Evolutionary conservation across 805 yeast genomes (phyloP).

Genomic region (Myxozyma sirexii): DNA sequence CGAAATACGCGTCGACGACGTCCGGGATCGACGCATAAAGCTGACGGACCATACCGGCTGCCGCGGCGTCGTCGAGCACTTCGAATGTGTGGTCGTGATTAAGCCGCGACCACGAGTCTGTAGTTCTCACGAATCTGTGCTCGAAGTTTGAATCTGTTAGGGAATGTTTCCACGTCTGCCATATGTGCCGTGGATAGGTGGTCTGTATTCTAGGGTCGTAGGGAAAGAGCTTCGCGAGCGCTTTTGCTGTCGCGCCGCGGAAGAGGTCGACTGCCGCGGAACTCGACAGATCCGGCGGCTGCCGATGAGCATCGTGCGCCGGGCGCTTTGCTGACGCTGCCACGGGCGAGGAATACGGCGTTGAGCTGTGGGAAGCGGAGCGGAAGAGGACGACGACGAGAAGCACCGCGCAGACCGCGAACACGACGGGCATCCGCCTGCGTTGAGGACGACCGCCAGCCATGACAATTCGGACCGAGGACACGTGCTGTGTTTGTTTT

Average conservation of each 20-base stretch:
- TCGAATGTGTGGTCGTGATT: slow-evolving; percentile 67
- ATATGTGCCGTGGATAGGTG: slow-evolving; percentile 71
- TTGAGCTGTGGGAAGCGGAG: background rate
- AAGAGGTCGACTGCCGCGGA: background rate
- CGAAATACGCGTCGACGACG: slow-evolving; percentile 70
- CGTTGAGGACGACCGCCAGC: slow-evolving; percentile 5
- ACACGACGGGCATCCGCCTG: slow-evolving; percentile 9
- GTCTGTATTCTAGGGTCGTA: slow-evolving; percentile 60
- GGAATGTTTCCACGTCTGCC: slow-evolving; percentile 93
- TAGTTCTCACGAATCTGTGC: slow-evolving; percentile 51
- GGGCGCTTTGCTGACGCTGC: slow-evolving; percentile 11
- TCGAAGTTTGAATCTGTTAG: slow-evolving; percentile 61
- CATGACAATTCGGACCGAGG: background rate
- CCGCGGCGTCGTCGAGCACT: slow-evolving; percentile 69
- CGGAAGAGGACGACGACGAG: slow-evolving; percentile 12
- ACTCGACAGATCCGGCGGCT: slow-evolving; percentile 1
- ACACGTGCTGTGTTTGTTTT: background rate
- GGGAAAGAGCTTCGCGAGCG: slow-evolving; percentile 72
- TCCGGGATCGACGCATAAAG: slow-evolving; percentile 73
- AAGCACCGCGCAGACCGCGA: slow-evolving; percentile 8
- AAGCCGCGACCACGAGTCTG: slow-evolving; percentile 63
- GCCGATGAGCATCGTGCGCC: background rate
- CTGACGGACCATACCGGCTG: slow-evolving; percentile 56
- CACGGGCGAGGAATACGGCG: slow-evolving; percentile 1
- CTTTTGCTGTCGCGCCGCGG: slow-evolving; percentile 49